Conservation (phyloP, 2,329 filamentous ascomycete genomes). For the Cylindrodendrum hubeiense region DNA sequence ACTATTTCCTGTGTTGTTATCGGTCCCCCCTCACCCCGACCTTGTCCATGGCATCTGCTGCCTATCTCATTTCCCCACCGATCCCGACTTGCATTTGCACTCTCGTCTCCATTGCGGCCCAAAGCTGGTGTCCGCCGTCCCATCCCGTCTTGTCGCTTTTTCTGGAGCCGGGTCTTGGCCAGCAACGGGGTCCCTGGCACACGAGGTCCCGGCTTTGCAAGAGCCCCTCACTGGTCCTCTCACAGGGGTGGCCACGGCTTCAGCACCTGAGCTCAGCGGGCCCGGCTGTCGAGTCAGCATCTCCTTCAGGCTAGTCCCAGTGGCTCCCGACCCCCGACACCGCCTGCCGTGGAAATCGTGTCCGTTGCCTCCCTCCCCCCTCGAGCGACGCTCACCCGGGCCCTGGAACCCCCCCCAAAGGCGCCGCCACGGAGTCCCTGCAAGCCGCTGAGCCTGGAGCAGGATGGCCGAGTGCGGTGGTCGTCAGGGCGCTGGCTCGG, state of each 20-base stretch:
- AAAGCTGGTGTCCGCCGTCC: constrained; percentile 28
- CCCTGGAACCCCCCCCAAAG: no score
- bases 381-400: constrained; percentile 9
- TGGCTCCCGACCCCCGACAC: constrained; percentile 38
- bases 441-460: constrained; percentile 35
- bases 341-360: constrained; percentile 38
- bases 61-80: constrained; percentile 23
- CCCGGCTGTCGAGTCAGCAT: constrained; percentile 38
- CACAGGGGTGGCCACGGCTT: constrained; percentile 34
- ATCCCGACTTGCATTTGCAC: constrained; percentile 5
- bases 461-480: constrained; percentile 23
- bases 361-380: constrained; percentile 16
- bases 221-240: constrained; percentile 26
- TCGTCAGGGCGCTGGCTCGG: constrained; percentile 13
- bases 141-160: constrained; percentile 11
- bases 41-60: constrained; percentile 6
- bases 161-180: constrained; percentile 14
- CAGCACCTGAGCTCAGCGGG: constrained; percentile 33
- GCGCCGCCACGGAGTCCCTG: no score
- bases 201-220: constrained; percentile 27
- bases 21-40: constrained; percentile 13
- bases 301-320: constrained; percentile 41
- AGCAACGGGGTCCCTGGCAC: constrained; percentile 17
- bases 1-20: constrained; percentile 35
- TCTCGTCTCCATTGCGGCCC: constrained; percentile 24